Conservation (phyloP, 2,329 filamentous ascomycete species). For the Hymenoscyphus repandus region DNA sequence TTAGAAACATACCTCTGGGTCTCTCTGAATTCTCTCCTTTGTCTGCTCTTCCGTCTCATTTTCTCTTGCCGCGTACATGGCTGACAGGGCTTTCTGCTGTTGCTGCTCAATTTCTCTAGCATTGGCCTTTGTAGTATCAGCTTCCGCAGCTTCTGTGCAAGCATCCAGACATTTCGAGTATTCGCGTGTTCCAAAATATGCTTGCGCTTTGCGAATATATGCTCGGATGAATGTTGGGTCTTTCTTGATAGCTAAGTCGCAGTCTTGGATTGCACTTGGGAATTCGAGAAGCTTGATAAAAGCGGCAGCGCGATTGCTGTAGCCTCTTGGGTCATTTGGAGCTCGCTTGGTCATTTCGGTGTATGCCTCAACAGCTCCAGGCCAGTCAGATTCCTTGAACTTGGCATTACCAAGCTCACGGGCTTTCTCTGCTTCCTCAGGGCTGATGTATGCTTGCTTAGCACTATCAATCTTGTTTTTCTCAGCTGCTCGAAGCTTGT, state of each 20-base stretch:
- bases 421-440: constrained; percentile 88
- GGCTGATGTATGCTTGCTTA: constrained; percentile 78
- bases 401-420: constrained; percentile 92
- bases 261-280: constrained; percentile 88
- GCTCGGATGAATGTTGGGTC: constrained; percentile 91
- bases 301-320: constrained; percentile 94
- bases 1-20: constrained; percentile 70
- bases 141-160: constrained; percentile 71
- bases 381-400: constrained; percentile 97
- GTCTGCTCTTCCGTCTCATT: constrained; percentile 97
- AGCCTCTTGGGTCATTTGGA: constrained; percentile 87
- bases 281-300: constrained; percentile 97
- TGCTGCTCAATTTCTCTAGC: constrained; percentile 88
- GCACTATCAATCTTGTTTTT: constrained; percentile 75
- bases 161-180: constrained; percentile 93
- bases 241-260: constrained; percentile 82
- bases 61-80: constrained; percentile 85
- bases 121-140: constrained; percentile 75
- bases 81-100: constrained; percentile 84
- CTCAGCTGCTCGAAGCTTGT: constrained; percentile 87
- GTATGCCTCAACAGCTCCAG: constrained; percentile 89
- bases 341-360: constrained; percentile 95
- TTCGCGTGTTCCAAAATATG: constrained; percentile 95
- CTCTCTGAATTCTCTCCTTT: constrained; percentile 79
- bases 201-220: constrained; percentile 94